Conservation (phyloP, 2,329 filamentous ascomycete genomes). For the Incumbomyces delicatus region DNA sequence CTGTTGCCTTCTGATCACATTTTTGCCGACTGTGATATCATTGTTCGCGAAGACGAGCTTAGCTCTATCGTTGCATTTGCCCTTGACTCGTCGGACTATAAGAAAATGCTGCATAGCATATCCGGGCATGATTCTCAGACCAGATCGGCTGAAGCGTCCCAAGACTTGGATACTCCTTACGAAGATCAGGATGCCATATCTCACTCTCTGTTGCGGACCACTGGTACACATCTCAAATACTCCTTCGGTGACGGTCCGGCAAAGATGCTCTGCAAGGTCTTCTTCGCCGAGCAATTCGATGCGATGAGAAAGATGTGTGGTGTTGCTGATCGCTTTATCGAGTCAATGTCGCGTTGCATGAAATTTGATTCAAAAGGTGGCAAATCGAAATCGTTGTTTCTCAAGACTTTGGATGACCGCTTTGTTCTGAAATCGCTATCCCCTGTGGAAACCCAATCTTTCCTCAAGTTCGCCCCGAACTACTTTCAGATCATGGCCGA, state of each 20-base stretch:
- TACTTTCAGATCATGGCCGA: conserved; percentile 98
- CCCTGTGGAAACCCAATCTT: conserved; percentile 83
- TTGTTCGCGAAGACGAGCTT: conserved; percentile 93
- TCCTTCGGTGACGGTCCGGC: conserved; percentile 91
- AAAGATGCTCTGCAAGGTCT: conserved; percentile 94
- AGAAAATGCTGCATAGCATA: conserved; percentile 57
- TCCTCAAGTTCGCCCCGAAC: conserved; percentile 87
- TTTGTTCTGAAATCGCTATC: conserved; percentile 88
- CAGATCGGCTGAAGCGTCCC: conserved; percentile 4
- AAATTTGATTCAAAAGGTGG: conserved; percentile 98
- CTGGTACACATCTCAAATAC: conserved; percentile 89
- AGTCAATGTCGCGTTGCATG: conserved; percentile 85
- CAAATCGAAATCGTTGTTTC: conserved; percentile 93
- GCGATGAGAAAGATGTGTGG: conserved; percentile 87
- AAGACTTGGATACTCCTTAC: conserved; percentile 16
- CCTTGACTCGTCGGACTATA: conserved; percentile 78
- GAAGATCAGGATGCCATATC: conserved; percentile 52
- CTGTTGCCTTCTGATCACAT: conserved; percentile 82
- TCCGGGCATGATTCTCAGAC: conserved; percentile 21
- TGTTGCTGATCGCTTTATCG: conserved; percentile 84
- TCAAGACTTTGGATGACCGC: conserved; percentile 91
- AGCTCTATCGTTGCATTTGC: conserved; percentile 93
- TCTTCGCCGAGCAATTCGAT: conserved; percentile 97
- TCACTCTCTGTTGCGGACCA: conserved; percentile 70
- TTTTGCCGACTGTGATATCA: conserved; percentile 92